These are phyloP conservation scores for Oxytropis ochrocephala DNA, from an alignment of 306 rosid genomes.

Conservation along the genomic window DNA sequence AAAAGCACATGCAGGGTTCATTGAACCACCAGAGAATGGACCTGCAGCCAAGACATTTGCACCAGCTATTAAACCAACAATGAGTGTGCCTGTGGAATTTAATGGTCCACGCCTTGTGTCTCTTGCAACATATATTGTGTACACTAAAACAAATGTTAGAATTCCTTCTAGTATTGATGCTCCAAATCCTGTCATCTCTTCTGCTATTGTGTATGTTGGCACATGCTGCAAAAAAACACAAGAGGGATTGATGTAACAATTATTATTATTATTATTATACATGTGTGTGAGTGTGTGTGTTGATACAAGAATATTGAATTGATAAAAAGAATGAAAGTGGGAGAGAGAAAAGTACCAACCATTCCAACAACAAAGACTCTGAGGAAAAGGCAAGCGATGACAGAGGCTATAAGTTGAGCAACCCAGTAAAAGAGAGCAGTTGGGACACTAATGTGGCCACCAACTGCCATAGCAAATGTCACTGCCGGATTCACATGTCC, in stretches of 20 bases:
- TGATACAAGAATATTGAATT: no score
- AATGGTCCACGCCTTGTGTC: conserved; percentile 57
- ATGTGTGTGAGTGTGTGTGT: no score
- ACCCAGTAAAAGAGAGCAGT: conserved; percentile 76
- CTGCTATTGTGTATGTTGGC: conserved; percentile 54
- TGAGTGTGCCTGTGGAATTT: conserved; percentile 46
- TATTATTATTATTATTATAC: no score
- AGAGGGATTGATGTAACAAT: background rate
- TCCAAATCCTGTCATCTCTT: conserved; percentile 91
- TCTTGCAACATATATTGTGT: conserved; percentile 59
- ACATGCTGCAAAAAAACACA: conserved; percentile 43
- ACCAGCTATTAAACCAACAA: conserved; percentile 60
- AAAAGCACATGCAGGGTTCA: conserved; percentile 92
- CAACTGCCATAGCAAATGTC: conserved; percentile 72
- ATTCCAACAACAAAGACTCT: conserved; percentile 60
- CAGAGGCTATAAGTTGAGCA: conserved; percentile 69
- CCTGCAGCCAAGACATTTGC: conserved; percentile 62
- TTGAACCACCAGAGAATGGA: conserved; percentile 83
- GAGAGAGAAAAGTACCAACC: conserved; percentile 47
- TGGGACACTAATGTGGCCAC: conserved; percentile 71
- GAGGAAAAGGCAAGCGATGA: conserved; percentile 71
- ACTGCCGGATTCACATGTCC: conserved; percentile 91
- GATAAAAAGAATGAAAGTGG: background rate
- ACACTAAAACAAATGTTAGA: conserved; percentile 63
- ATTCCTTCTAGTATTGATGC: conserved; percentile 80